These are phyloP conservation scores for Thamnidium elegans DNA, from an alignment of 192 early-diverging fungal species.

Conservation along the genomic window DNA sequence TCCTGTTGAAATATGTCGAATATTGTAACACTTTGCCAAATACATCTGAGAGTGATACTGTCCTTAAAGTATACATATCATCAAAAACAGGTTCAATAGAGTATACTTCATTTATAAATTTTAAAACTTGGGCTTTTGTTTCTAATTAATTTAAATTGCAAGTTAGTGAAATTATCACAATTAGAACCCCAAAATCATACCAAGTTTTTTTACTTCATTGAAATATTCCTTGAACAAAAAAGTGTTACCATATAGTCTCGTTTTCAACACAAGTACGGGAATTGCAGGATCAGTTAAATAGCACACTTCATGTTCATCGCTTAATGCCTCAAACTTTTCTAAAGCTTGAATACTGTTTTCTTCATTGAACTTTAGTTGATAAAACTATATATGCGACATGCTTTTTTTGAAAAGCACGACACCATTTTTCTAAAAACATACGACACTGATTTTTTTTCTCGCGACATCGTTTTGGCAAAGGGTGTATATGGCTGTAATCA, in stretches of 20 bases:
- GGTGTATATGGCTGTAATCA: no score
- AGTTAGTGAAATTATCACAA: background rate
- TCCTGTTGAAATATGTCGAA: constrained; percentile 7
- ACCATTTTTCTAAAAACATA: no score
- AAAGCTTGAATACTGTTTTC: constrained; percentile 11
- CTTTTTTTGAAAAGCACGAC: no score
- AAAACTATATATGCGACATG: background rate
- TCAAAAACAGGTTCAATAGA: constrained; percentile 6
- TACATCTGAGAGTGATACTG: constrained; percentile 1
- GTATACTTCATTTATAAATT: constrained; percentile 10
- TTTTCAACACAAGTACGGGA: constrained; percentile 6
- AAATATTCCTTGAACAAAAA: background rate
- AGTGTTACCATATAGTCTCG: no score
- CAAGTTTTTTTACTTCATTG: background rate
- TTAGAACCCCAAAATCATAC: background rate
- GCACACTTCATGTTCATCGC: constrained; percentile 1
- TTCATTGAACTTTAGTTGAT: constrained; percentile 14
- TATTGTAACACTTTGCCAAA: background rate
- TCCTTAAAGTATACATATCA: constrained; percentile 6
- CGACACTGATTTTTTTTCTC: no score
- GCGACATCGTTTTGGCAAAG: no score
- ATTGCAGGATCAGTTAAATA: constrained; percentile 11
- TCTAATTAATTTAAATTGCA: background rate
- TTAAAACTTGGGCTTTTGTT: constrained; percentile 9
- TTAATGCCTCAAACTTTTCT: constrained; percentile 10